These are phyloP conservation scores for Thoreauomyces humboldtii DNA, from an alignment of 192 early-diverging fungal species.

Conservation along the genomic window DNA sequence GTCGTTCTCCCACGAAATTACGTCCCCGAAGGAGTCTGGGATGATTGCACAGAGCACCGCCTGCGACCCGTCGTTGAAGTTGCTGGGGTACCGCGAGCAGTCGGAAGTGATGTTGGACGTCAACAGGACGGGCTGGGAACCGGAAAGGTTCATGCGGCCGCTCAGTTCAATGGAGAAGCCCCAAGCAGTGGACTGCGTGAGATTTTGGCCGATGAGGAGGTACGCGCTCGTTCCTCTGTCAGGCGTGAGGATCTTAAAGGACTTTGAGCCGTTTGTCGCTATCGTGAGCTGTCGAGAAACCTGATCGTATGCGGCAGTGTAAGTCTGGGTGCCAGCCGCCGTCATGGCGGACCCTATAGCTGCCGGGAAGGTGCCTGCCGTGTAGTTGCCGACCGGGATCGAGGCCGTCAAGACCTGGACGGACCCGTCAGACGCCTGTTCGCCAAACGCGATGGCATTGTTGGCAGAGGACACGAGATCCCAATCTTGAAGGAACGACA, in stretches of 20 bases:
- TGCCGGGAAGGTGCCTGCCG: not conserved
- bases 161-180: not conserved
- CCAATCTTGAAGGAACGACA: conserved; percentile 11
- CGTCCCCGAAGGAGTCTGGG: conserved; percentile 15
- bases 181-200: conserved; percentile 1
- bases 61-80: conserved; percentile 7
- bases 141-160: conserved; percentile 7
- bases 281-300: not conserved
- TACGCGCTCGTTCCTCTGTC: not conserved
- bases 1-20: conserved; percentile 5
- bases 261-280: not conserved
- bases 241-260: not conserved
- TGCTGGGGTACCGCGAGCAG: not conserved
- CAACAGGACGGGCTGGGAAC: conserved; percentile 11
- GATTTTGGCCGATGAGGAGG: not conserved
- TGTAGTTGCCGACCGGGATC: conserved; percentile 13
- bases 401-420: not conserved
- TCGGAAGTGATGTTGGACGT: not conserved
- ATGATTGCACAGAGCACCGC: not conserved
- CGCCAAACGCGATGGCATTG: conserved; percentile 6
- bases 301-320: not conserved
- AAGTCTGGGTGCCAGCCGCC: not conserved
- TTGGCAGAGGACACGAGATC: conserved; percentile 9
- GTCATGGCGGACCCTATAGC: conserved; percentile 4
- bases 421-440: not conserved